Evolutionary conservation across 2,329 filamentous ascomycete species (phyloP).

Genomic region (Alternaria sp.): DNA sequence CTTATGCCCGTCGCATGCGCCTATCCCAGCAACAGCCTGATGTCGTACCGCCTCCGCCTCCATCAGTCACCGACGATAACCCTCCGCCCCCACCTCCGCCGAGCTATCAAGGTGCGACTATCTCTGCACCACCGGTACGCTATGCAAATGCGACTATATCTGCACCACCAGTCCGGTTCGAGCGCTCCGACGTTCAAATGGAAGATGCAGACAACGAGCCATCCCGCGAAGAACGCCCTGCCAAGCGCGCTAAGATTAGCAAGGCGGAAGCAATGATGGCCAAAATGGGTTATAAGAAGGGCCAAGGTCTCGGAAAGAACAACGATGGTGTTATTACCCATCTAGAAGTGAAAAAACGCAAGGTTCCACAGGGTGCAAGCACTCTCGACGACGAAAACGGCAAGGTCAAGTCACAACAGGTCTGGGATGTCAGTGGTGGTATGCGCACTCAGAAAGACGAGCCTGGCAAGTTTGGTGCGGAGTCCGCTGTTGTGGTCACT

Average conservation of each 20-base stretch:
- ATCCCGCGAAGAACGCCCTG: slow-evolving; percentile 52
- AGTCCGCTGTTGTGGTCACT: slow-evolving; percentile 84
- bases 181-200: slow-evolving; percentile 26
- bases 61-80: slow-evolving; percentile 19
- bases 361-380: slow-evolving; percentile 26
- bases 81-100: slow-evolving; percentile 40
- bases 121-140: slow-evolving; percentile 79
- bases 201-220: slow-evolving; percentile 20
- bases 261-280: slow-evolving; percentile 82
- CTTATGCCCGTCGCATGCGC: slow-evolving; percentile 32
- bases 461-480: slow-evolving; percentile 56
- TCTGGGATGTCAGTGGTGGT: slow-evolving; percentile 81
- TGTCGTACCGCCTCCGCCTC: slow-evolving; percentile 22
- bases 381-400: slow-evolving; percentile 58
- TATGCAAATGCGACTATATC: slow-evolving; percentile 76
- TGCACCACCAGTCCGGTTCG: slow-evolving; percentile 79
- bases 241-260: slow-evolving; percentile 43
- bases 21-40: slow-evolving; percentile 22
- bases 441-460: slow-evolving; percentile 56
- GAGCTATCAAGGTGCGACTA: slow-evolving; percentile 60
- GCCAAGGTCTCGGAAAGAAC: slow-evolving; percentile 83
- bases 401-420: slow-evolving; percentile 46
- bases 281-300: slow-evolving; percentile 93
- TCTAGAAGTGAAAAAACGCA: slow-evolving; percentile 67
- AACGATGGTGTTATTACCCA: slow-evolving; percentile 85